Evolutionary conservation across 2,329 filamentous ascomycete species (phyloP), one percentile per base, ranked within the genome.

Genomic region (Verticillium klebahnii): DNA sequence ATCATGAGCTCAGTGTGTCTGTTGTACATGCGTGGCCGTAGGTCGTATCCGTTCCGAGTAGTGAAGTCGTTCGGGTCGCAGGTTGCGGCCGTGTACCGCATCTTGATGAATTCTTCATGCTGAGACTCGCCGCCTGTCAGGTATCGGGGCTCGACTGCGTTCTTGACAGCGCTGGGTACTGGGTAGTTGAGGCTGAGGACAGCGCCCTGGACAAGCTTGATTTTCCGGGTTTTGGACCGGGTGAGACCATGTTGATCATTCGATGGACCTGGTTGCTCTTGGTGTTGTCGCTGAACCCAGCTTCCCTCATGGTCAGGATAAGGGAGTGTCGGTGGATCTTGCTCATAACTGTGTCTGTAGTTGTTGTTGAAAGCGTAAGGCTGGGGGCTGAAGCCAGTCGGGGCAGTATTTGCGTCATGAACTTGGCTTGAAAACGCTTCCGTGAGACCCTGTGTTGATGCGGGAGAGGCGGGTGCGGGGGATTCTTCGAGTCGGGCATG

Each of bases 11-110:
- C 92, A 5, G 92, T 96, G 75, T 95, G 92, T 67, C 92, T 85
- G 82, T 95, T 95, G 80, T 96, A 96, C 91, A 96, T 95, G 66
- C 90, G 88, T 19, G 92, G 90, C 56, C 92, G 89, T 70, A 96
- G 82, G 79, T 95, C 94, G 82, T 95, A 96, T 70, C 92, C 92
- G 74, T 96, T 96, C 81, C 94, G 93, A 64, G 96, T 82, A 3
- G 91, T 96, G 75, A 95, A 96, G 71, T 96, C 92, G 73, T 94
- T 93, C 63, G 92, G 92, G 75, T 96, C 92, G 76, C 92, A 95
- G 19, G 91, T 95, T 7, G 92, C 92, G 56, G 92, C 92, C 25
- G 92, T 95, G 78, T 96, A 95, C 78, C 92, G 86, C 90, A 96
- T 91, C 75, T 94, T 92, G 54, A 90, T 89, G 73, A 96, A 96